phyloP scores from a whole-genome alignment of 2,329 filamentous ascomycete genomes.

The Venturia asperata region DNA sequence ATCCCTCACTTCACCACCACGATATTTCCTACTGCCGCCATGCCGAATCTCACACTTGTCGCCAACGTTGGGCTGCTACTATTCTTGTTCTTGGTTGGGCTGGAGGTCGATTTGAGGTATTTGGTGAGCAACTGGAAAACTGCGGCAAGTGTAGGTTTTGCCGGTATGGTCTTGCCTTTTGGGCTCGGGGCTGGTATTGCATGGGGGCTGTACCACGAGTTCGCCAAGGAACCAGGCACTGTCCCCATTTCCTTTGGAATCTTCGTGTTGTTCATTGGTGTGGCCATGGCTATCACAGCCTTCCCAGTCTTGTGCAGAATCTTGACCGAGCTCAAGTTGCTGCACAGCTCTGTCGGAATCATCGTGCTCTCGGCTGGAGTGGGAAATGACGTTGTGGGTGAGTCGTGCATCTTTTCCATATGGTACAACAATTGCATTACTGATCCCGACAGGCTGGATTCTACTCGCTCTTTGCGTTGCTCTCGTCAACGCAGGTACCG shows the following conservation, averaged over 20 bases:
- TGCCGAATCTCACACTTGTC: slow-evolving; percentile 67
- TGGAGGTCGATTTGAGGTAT: slow-evolving; percentile 77
- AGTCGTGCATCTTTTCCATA: slow-evolving; percentile 22
- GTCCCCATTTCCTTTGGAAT: slow-evolving; percentile 55
- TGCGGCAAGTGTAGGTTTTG: slow-evolving; percentile 67
- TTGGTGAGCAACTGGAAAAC: slow-evolving; percentile 74
- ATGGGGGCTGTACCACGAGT: slow-evolving; percentile 72
- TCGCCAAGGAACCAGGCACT: slow-evolving; percentile 50
- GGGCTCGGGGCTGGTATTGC: slow-evolving; percentile 73
- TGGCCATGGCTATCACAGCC: slow-evolving; percentile 86
- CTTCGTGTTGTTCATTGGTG: slow-evolving; percentile 76
- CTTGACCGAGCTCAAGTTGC: slow-evolving; percentile 79
- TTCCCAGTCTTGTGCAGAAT: slow-evolving; percentile 93
- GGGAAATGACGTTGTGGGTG: slow-evolving; percentile 75
- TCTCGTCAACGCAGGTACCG: slow-evolving; percentile 78
- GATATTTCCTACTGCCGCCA: slow-evolving; percentile 70
- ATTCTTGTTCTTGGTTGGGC: slow-evolving; percentile 79
- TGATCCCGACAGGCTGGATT: slow-evolving; percentile 60
- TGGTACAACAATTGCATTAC: neutral
- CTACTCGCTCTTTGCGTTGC: slow-evolving; percentile 88
- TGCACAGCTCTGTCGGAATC: slow-evolving; percentile 75
- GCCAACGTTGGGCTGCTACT: slow-evolving; percentile 79
- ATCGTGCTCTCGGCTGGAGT: slow-evolving; percentile 87
- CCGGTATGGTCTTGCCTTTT: slow-evolving; percentile 77
- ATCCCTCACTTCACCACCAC: slow-evolving; percentile 69